These are phyloP conservation scores for Fonsecaea monophora DNA, from an alignment of 2,329 filamentous ascomycete genomes.

Conservation along the genomic window DNA sequence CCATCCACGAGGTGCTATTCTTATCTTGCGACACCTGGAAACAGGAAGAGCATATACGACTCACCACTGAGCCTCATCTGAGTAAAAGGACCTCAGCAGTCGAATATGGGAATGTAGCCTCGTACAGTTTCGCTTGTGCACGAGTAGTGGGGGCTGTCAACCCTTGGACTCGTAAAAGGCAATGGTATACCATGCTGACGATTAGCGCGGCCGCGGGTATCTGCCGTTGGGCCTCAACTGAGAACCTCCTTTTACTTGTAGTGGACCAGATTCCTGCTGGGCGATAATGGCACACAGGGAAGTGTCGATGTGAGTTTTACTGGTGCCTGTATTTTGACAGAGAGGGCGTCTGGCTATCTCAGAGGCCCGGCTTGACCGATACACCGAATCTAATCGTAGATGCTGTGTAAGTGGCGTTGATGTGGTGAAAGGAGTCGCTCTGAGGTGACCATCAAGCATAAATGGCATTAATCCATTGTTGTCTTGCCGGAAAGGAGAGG, in stretches of 20 bases:
- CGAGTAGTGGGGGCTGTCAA: background rate
- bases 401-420: background rate
- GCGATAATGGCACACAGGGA: background rate
- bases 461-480: background rate
- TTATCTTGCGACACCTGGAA: background rate
- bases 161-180: background rate
- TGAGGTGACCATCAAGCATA: background rate
- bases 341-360: background rate
- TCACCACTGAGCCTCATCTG: background rate
- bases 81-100: background rate
- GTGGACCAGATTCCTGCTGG: background rate
- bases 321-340: background rate
- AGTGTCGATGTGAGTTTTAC: background rate
- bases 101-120: background rate
- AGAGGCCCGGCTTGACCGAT: background rate
- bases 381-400: background rate
- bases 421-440: background rate
- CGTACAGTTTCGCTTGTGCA: background rate
- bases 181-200: background rate
- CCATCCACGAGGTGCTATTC: slow-evolving; percentile 9
- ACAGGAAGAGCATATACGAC: slow-evolving; percentile 7
- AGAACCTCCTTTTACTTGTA: background rate
- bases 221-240: background rate
- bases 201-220: background rate
- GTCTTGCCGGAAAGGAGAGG: background rate